Evolutionary conservation across 2,329 filamentous ascomycete genomes (phyloP).

Genomic region (Phialocephala subalpina): DNA sequence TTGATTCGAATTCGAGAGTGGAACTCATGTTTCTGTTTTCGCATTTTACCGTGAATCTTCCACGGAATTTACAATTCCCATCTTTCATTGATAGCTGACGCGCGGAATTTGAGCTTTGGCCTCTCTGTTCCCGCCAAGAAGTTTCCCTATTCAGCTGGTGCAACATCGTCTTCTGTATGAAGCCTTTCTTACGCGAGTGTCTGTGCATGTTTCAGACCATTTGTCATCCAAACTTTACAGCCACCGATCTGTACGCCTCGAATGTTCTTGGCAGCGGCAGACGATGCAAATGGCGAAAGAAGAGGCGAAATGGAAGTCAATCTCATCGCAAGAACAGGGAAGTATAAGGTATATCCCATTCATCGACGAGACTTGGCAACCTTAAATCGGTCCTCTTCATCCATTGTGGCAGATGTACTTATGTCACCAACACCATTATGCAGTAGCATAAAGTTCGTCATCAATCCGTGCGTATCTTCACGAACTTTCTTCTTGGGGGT

Average conservation of each 20-base stretch:
- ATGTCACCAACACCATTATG: slow-evolving; percentile 2
- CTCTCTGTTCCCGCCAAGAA: slow-evolving; percentile 2
- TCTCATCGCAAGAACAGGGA: slow-evolving; percentile 1
- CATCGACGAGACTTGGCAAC: not conserved
- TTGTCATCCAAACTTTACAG: not conserved
- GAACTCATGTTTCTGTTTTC: not conserved
- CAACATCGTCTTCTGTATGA: not conserved
- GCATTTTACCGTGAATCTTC: not conserved
- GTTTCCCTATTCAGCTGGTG: not conserved
- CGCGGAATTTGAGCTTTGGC: not conserved
- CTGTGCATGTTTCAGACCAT: slow-evolving; percentile 1
- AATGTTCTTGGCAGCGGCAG: not conserved
- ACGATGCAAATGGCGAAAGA: not conserved
- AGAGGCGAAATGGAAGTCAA: not conserved
- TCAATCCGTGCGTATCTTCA: not conserved
- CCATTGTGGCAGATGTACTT: not conserved
- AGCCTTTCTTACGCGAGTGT: not conserved
- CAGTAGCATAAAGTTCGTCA: slow-evolving; percentile 6
- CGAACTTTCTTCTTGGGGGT: not conserved
- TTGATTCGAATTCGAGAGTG: not conserved
- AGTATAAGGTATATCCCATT: not conserved
- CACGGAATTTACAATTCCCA: not conserved
- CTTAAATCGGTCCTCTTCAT: not conserved
- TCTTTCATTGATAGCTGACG: not conserved
- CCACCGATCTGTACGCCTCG: not conserved